Conservation (phyloP, 1,139 yeast genomes). For the Suzukiozyma palmioleophila region DNA sequence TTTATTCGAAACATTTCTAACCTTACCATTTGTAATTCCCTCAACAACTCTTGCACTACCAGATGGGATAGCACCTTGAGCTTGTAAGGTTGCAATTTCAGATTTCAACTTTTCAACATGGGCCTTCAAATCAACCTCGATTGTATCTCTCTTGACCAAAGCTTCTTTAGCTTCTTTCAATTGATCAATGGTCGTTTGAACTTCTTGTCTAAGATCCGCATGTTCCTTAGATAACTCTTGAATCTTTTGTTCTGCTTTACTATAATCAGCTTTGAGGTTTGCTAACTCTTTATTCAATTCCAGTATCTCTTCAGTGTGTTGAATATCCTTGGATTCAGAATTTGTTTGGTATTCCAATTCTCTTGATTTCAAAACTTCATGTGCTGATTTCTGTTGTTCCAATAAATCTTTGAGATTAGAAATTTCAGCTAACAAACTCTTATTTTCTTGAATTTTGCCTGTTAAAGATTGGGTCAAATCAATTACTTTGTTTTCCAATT, state of each 20-base stretch:
- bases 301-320: slow-evolving; percentile 49
- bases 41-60: slow-evolving; percentile 9
- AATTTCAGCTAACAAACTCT: slow-evolving; percentile 61
- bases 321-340: slow-evolving; percentile 39
- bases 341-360: slow-evolving; percentile 51
- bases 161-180: slow-evolving; percentile 60
- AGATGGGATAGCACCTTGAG: slow-evolving; percentile 20
- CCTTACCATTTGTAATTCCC: slow-evolving; percentile 20
- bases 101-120: slow-evolving; percentile 67
- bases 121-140: slow-evolving; percentile 64
- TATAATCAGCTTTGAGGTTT: slow-evolving; percentile 54
- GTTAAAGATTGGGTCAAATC: slow-evolving; percentile 86
- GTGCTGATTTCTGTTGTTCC: slow-evolving; percentile 55
- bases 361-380: slow-evolving; percentile 51
- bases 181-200: slow-evolving; percentile 56
- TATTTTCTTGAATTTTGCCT: slow-evolving; percentile 74
- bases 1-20: slow-evolving; percentile 28
- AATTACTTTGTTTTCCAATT: slow-evolving; percentile 91
- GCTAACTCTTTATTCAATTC: slow-evolving; percentile 56
- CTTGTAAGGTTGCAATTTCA: slow-evolving; percentile 53
- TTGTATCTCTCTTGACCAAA: slow-evolving; percentile 58
- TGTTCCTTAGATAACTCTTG: slow-evolving; percentile 64
- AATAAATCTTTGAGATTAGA: slow-evolving; percentile 50
- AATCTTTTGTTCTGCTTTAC: slow-evolving; percentile 58
- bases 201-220: slow-evolving; percentile 58